Evolutionary conservation across 78 protist genomes (phyloP).

Genomic region (Dictyostelium discoideum): DNA sequence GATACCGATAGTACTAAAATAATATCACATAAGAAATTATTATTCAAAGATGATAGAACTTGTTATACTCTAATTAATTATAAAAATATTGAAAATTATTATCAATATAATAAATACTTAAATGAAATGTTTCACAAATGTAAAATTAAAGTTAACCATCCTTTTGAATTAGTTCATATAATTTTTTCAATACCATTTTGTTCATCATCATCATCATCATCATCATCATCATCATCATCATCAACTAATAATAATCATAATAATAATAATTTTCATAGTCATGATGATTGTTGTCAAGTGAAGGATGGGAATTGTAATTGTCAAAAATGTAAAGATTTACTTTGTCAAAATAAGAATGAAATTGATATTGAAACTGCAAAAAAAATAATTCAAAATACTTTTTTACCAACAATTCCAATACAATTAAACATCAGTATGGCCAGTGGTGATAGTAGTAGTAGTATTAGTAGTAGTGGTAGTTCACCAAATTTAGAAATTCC

Average conservation of each 20-base stretch:
- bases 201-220: neutral
- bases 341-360: neutral
- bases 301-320: neutral
- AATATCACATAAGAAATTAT: neutral
- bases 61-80: neutral
- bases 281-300: neutral
- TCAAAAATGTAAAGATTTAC: neutral
- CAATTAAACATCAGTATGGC: neutral
- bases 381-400: neutral
- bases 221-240: no score
- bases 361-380: neutral
- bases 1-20: neutral
- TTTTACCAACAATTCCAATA: neutral
- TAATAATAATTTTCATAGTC: neutral
- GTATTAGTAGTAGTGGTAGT: neutral
- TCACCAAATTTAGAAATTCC: neutral
- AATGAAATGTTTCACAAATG: neutral
- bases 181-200: neutral
- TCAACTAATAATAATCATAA: neutral
- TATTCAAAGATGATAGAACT: slow-evolving; percentile 34
- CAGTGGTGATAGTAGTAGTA: neutral
- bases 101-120: neutral
- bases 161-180: neutral
- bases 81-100: neutral
- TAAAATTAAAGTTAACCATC: neutral